Conservation (phyloP, 768 basidiomycete species). For the Calocera cornea region DNA sequence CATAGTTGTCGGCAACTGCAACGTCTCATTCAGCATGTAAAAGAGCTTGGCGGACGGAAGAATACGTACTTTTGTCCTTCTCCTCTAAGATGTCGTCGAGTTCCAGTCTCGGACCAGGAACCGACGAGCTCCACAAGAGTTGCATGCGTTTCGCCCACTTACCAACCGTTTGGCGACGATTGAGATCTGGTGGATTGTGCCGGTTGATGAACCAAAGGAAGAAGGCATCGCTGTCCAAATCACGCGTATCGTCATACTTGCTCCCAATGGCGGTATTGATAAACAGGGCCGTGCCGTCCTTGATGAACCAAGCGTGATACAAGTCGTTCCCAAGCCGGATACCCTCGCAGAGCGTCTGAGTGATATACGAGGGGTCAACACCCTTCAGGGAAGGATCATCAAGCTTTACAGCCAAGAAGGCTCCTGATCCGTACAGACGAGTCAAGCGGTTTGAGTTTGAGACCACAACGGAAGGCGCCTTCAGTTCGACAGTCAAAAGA, state of each 20-base stretch:
- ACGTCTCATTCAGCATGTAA: too few relatives aligned
- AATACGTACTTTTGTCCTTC: not conserved
- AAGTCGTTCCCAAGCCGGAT: not conserved
- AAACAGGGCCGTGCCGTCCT: not conserved
- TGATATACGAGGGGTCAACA: not conserved
- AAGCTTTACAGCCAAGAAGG: not conserved
- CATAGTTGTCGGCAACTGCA: too few relatives aligned
- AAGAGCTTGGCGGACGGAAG: not conserved
- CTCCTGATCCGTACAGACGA: not conserved
- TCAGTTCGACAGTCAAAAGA: not conserved
- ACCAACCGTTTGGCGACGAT: not conserved
- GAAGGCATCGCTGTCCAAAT: not conserved
- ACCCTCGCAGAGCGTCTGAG: not conserved
- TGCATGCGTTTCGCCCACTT: conserved; percentile 1
- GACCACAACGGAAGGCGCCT: not conserved
- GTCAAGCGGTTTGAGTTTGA: not conserved
- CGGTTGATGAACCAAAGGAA: not conserved
- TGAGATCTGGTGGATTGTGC: not conserved
- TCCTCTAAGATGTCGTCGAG: not conserved
- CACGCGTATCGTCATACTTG: not conserved
- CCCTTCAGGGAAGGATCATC: not conserved
- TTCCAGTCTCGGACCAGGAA: not conserved
- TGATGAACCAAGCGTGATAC: conserved; percentile 3
- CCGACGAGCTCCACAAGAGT: not conserved
- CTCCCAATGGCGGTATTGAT: not conserved